Base-by-base conservation (phyloP, 2,329 filamentous ascomycete species). In the Colletotrichum tropicicola region DNA sequence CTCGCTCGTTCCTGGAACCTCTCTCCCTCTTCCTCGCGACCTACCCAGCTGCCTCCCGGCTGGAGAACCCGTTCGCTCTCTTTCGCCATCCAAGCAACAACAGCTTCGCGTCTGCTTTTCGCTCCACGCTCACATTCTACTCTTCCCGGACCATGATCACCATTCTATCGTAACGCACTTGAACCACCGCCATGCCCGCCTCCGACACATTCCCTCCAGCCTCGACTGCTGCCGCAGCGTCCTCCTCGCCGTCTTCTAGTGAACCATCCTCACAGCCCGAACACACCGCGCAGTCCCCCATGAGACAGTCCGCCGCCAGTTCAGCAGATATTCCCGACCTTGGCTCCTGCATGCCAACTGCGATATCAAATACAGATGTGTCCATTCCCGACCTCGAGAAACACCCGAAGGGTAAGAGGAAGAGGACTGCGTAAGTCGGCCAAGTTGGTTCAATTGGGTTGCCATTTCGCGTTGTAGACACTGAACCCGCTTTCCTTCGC, bases 391-490 rank as follows among this genome's bases (percentile, higher is more conserved):
- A 74, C 15, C 66, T 62, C 8, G 78, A 80, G 68, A 80, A 79
- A 69, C 86, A 87, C 68, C 85, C 86, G 68, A 87, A 87, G 77
- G 84, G 82, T 69, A 88, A 87, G 80, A 82, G 87, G 78, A 90
- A 89, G 77, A 79, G 87, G 68, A 90, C 87, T 64, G 85, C 85
- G 87, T 90, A 85, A 72, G 85, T 82, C n/a, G 8, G 10, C n/a
- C 15, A 10, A 21, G 5, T 17, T 12, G 8, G 39, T 28, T 12
- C 23, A 15, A 28, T 28, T 15, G 28, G 17, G 5, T 28, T 21
- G 48, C 43, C n/a, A 28, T 17, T 7, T 45, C 48, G 21, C 30
- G 25, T 37, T 30, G 6, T 19, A 27, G 32, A 23, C 27, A 32
- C 59, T 65, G 15, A 66, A 27, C 13, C 23, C n/a, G 39, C 12